Base-by-base conservation (phyloP, 352 stramenopile genomes). In the Plasmopara halstedii region DNA sequence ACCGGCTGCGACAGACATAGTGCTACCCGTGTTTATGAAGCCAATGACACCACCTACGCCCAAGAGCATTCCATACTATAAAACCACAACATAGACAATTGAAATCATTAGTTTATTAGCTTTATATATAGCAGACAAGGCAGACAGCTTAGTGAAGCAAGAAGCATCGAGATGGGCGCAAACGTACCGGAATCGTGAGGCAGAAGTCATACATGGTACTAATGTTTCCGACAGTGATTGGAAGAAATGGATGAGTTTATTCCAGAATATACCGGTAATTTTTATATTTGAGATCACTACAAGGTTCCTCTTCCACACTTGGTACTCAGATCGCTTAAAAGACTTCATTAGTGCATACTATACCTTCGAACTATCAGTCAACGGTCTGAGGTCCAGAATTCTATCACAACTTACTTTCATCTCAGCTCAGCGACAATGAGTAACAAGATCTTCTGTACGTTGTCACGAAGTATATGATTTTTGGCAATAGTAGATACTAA, bases 131-230 rank as follows among this genome's bases (percentile, higher is more conserved):
- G n/a, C n/a, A n/a, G n/a, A n/a, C n/a, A n/a, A n/a, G n/a, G n/a
- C n/a, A n/a, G n/a, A n/a, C n/a, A n/a, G n/a, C n/a, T n/a, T n/a
- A n/a, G n/a, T n/a, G n/a, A n/a, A 37, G 48, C n/a, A 15, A 14
- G 6, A n/a, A 13, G 18, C 3, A 2, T 38, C 6, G 7, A 18
- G 17, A 6, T 0, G 0, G 0, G 7, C 18, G 10, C 1, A 14
- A 15, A 33, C 75, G 56, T 76, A 92, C 80, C 37, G 80, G 80
- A 50, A 92, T 68, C 49, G 80, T 92, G 41, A 92, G 66, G 67
- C 80, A 92, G 53, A 92, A 92, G 73, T 92, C 80, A 64, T 92
- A 89, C 80, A 92, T 88, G 34, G 10, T 32, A 37, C 21, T 44
- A 50, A 20, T 31, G 34, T 46, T 38, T 23, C 35, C 21, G 23